Evolutionary conservation across 176 grass and related monocot genomes (phyloP).

Genomic region (Calamus simplicifolius): DNA sequence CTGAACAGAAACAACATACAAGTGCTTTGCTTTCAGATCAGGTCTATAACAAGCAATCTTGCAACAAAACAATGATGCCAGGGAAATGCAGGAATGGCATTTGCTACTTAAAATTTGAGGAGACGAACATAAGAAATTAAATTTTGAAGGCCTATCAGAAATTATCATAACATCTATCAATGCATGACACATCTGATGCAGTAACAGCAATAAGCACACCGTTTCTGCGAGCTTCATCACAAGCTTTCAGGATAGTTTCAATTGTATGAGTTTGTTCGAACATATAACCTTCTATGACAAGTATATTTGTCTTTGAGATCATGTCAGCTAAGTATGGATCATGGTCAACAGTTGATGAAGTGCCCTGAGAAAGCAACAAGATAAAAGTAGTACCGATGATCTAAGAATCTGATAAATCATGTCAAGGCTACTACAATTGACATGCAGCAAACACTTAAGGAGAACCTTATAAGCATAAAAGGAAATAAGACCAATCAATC

Average conservation of each 20-base stretch:
- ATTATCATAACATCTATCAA: slow-evolving; percentile 69
- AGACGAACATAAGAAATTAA: background rate
- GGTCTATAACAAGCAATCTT: too few relatives aligned
- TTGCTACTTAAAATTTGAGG: too few relatives aligned
- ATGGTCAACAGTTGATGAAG: slow-evolving; percentile 71
- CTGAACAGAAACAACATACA: too few relatives aligned
- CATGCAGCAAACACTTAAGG: too few relatives aligned
- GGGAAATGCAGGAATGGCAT: too few relatives aligned
- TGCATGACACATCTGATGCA: slow-evolving; percentile 91
- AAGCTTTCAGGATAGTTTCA: slow-evolving; percentile 78
- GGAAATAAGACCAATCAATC: too few relatives aligned
- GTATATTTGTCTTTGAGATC: slow-evolving; percentile 70
- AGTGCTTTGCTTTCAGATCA: too few relatives aligned
- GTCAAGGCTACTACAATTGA: too few relatives aligned
- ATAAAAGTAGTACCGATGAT: background rate
- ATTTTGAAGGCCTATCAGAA: slow-evolving; percentile 57
- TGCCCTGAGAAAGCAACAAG: slow-evolving; percentile 41
- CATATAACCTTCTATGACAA: slow-evolving; percentile 86
- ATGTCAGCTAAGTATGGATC: slow-evolving; percentile 68
- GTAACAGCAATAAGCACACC: slow-evolving; percentile 85
- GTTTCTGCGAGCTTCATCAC: slow-evolving; percentile 75
- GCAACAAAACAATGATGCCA: too few relatives aligned
- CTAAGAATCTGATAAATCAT: too few relatives aligned
- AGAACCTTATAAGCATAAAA: too few relatives aligned
- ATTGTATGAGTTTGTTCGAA: slow-evolving; percentile 81